Evolutionary conservation across 148 eudicot species (phyloP).

Genomic region (Heliosperma pusillum): DNA sequence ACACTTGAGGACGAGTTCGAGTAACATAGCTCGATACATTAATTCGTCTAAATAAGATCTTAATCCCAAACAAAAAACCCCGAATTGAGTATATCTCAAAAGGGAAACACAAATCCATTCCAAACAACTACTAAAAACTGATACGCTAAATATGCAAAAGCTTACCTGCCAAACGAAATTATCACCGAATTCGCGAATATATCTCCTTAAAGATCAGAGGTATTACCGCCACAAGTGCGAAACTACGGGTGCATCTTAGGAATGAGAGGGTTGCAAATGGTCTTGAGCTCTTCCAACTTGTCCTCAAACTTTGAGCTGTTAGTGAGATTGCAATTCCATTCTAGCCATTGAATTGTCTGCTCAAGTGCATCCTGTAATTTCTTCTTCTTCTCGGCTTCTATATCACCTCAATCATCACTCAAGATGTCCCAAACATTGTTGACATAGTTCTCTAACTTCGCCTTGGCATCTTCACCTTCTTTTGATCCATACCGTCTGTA

Average conservation of each 20-base stretch:
- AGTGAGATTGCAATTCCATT: not conserved
- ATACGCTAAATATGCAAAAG: no score
- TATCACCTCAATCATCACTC: not conserved
- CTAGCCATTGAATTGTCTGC: conserved; percentile 3
- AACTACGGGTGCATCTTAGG: not conserved
- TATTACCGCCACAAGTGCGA: no score
- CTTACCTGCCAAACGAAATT: no score
- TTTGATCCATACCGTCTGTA: not conserved
- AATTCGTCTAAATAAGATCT: no score
- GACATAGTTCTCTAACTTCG: not conserved
- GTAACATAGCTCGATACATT: no score
- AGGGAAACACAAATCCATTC: no score
- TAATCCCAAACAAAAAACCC: no score
- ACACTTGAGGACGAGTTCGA: no score
- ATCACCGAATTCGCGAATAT: no score
- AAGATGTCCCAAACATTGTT: not conserved
- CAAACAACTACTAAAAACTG: no score
- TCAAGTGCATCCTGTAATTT: not conserved
- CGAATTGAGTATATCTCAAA: no score
- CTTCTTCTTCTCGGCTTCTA: not conserved
- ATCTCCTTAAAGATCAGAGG: no score
- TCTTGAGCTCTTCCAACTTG: not conserved
- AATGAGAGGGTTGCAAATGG: not conserved
- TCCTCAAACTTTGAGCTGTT: not conserved
- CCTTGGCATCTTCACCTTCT: not conserved